Conservation (phyloP, 2,329 filamentous ascomycete species). For the Monilinia vaccinii-corymbosi region DNA sequence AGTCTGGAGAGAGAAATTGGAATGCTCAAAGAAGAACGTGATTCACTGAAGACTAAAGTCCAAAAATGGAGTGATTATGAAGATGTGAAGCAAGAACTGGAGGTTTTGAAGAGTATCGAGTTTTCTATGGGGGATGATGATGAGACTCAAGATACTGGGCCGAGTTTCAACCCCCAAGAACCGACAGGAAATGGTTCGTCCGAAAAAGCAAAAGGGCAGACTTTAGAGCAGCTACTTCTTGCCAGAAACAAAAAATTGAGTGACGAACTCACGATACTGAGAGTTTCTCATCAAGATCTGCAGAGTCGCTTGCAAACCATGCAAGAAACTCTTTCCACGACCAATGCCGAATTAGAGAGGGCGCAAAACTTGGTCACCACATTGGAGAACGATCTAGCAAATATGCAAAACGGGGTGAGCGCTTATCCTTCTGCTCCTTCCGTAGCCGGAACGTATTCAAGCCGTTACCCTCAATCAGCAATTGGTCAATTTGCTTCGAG, state of each 20-base stretch:
- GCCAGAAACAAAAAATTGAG: slow-evolving; percentile 93
- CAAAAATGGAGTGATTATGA: slow-evolving; percentile 92
- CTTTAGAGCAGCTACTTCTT: slow-evolving; percentile 81
- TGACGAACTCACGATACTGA: slow-evolving; percentile 84
- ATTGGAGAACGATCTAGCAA: slow-evolving; percentile 84
- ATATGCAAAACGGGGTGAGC: slow-evolving; percentile 77
- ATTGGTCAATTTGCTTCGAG: slow-evolving; percentile 32
- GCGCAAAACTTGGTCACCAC: slow-evolving; percentile 78
- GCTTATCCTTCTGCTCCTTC: slow-evolving; percentile 84
- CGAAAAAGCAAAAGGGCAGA: slow-evolving; percentile 60
- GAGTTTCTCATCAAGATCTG: slow-evolving; percentile 89
- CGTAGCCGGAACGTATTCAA: slow-evolving; percentile 83
- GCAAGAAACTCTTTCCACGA: slow-evolving; percentile 73
- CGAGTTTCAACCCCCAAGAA: slow-evolving; percentile 21
- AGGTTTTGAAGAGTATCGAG: slow-evolving; percentile 95
- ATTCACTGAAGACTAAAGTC: slow-evolving; percentile 69
- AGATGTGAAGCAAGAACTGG: slow-evolving; percentile 89
- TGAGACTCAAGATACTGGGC: slow-evolving; percentile 39
- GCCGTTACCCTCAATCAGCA: slow-evolving; percentile 65
- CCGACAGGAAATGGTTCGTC: slow-evolving; percentile 39
- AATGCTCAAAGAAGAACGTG: slow-evolving; percentile 70
- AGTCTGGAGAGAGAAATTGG: slow-evolving; percentile 71
- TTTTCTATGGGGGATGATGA: slow-evolving; percentile 87
- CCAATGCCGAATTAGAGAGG: slow-evolving; percentile 79
- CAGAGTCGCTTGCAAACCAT: slow-evolving; percentile 70